A percentile compares a stretch with the other conserved stretches of the same genome.
phyloP scores from a whole-genome alignment of 2,329 filamentous ascomycete genomes.

The Rutstroemia sp. region DNA sequence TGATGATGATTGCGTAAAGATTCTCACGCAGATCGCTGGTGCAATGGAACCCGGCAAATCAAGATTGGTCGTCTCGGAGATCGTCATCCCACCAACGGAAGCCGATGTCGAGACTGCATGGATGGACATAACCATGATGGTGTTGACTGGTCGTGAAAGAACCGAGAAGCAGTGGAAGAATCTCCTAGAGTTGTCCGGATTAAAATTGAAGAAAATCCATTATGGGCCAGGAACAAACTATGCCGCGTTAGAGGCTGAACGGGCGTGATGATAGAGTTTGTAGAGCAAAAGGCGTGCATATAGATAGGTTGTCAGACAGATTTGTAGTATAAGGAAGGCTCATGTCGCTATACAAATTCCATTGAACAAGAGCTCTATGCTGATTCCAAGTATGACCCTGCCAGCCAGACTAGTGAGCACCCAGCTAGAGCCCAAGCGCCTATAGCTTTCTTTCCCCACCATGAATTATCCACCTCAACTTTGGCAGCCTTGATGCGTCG shows the following conservation, averaged over 20 bases:
- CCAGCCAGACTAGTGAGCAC: constrained; percentile 51
- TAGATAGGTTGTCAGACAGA: background rate
- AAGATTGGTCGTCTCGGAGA: constrained; percentile 36
- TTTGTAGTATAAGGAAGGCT: background rate
- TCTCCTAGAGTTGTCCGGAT: constrained; percentile 1
- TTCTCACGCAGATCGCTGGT: constrained; percentile 6
- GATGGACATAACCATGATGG: constrained; percentile 35
- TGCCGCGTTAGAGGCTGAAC: constrained; percentile 3
- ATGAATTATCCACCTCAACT: constrained; percentile 56
- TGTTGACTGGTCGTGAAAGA: constrained; percentile 30
- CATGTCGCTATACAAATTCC: background rate
- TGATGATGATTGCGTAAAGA: constrained; percentile 24
- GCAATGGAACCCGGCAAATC: background rate
- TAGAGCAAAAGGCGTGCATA: background rate
- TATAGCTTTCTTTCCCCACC: constrained; percentile 58
- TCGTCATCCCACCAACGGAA: constrained; percentile 32
- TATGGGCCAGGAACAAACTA: constrained; percentile 3
- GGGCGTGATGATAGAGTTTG: background rate
- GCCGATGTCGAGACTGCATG: constrained; percentile 28
- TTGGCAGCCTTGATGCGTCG: constrained; percentile 44
- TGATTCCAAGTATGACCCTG: constrained; percentile 43
- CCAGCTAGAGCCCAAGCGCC: constrained; percentile 56
- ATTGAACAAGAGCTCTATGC: constrained; percentile 2
- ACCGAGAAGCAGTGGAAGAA: constrained; percentile 18
- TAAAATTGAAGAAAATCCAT: constrained; percentile 3